A percentile compares a stretch with the other conserved stretches of the same genome.
These are phyloP conservation scores for Cokeromyces recurvatus DNA, from an alignment of 371 early-diverging fungal genomes.

Conservation along the genomic window DNA sequence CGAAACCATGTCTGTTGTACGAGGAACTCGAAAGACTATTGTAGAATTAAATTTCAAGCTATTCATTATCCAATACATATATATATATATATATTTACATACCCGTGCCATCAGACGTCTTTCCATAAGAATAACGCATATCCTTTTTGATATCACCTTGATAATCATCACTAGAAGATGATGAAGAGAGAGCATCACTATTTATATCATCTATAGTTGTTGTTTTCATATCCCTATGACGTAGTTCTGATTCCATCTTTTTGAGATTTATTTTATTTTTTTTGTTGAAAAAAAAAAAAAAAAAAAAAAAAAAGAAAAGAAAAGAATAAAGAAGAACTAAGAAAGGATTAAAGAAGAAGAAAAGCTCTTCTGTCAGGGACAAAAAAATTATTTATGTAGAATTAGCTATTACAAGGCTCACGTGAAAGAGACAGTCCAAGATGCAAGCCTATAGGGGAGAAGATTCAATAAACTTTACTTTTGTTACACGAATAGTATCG, in stretches of 20 bases:
- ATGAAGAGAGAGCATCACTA: slow-evolving; percentile 5
- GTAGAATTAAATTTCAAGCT: not conserved
- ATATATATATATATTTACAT: not conserved
- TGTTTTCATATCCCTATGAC: slow-evolving; percentile 18
- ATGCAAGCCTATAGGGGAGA: no score
- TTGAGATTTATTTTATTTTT: slow-evolving; percentile 4
- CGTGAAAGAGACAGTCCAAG: no score
- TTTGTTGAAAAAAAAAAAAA: slow-evolving; percentile 11
- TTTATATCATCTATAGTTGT: slow-evolving; percentile 6
- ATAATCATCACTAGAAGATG: slow-evolving; percentile 13
- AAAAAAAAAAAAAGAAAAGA: slow-evolving; percentile 1
- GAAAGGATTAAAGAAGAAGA: not conserved
- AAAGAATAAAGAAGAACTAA: slow-evolving; percentile 2
- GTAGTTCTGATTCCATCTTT: slow-evolving; percentile 24
- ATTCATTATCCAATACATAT: not conserved
- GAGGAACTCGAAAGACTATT: slow-evolving; percentile 67
- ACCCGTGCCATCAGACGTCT: slow-evolving; percentile 57
- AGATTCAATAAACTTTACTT: no score
- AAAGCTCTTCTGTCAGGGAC: no score
- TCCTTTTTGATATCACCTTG: slow-evolving; percentile 26
- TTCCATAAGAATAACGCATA: slow-evolving; percentile 47
- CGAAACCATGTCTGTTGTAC: slow-evolving; percentile 71
- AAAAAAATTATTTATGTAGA: no score
- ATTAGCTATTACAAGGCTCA: no score
- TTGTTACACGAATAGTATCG: no score